Base-by-base conservation (phyloP, 768 basidiomycete genomes). In the Tephrocybe sp. region DNA sequence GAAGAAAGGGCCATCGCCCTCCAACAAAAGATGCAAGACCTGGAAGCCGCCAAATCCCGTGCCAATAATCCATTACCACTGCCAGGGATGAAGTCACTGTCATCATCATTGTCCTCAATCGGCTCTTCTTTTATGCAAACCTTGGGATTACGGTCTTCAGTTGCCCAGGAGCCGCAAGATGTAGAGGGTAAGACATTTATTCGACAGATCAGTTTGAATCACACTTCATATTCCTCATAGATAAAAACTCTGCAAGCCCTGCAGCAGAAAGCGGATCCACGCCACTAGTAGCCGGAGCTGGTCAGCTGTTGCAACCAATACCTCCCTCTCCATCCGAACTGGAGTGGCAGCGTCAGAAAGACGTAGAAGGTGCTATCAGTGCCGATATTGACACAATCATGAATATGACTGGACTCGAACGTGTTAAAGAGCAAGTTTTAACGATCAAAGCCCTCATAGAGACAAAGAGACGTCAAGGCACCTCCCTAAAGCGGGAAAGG, bases 331-430 rank as follows among this genome's bases (percentile, higher is more conserved):
- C 64, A 11, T 69, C 79, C 1, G 62, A 75, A 60, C 53, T 60
- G 0, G 75, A 79, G 44, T 88, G 87, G 86, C 64, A 77, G 48
- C 65, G 76, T 9, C 78, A 80, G 61, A 88, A 88, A 62, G 62
- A 62, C 3, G 47, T 79, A 0, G 75, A 82, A 18, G 84, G 84
- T 3, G 77, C 64, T 1, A 64, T 57, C 19, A 83, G 83, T 49
- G 59, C 62, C 5, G 67, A 76, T n/a, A 77, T 89, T 19, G 86
- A 88, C 54, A 68, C 71, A 2, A 76, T 86, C 54, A 88, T 88
- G 86, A 75, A 63, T 3, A 79, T 89, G 82, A 83, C 75, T 1
- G 86, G 86, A 2, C 72, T 89, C 4, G 86, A 87, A 58, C 67
- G 74, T 1, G 84, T 89, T 49, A 89, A 88, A 62, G 52, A 52